Conservation (phyloP, 768 basidiomycete genomes). For the Chiua virens region DNA sequence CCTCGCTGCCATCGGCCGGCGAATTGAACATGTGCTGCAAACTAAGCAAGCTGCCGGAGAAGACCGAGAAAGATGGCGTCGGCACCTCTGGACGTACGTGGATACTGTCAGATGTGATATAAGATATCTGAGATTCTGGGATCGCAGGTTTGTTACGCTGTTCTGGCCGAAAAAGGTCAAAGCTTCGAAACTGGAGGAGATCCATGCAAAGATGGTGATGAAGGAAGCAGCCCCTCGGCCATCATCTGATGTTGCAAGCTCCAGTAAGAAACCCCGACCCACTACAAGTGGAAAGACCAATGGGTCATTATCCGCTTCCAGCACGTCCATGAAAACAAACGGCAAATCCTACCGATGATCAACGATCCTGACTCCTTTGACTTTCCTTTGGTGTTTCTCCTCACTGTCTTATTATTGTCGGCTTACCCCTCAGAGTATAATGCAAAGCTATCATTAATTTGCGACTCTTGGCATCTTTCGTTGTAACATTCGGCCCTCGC, state of each 20-base stretch:
- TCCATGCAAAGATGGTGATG: constrained; percentile 95
- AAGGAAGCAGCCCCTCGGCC: constrained; percentile 72
- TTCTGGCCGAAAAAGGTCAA: constrained; percentile 99
- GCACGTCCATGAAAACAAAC: constrained; percentile 49
- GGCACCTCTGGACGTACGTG: constrained; percentile 96
- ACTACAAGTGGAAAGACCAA: constrained; percentile 52
- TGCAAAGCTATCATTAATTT: constrained; percentile 28
- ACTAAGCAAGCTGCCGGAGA: constrained; percentile 77
- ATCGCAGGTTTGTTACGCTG: constrained; percentile 82
- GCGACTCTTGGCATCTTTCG: constrained; percentile 10
- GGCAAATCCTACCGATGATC: constrained; percentile 62
- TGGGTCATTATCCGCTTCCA: constrained; percentile 46
- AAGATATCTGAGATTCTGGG: constrained; percentile 7
- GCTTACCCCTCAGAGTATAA: constrained; percentile 17
- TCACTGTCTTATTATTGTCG: constrained; percentile 21
- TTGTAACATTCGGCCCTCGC: constrained; percentile 25
- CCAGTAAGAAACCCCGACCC: constrained; percentile 60
- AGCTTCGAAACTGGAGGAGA: constrained; percentile 89
- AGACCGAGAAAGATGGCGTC: constrained; percentile 83
- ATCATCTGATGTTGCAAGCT: constrained; percentile 45
- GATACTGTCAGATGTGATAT: constrained; percentile 1
- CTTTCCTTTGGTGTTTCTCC: constrained; percentile 19
- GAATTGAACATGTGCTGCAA: constrained; percentile 83
- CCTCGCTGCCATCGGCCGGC: constrained; percentile 86
- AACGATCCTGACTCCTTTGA: constrained; percentile 15